A percentile compares a stretch with the other conserved stretches of the same genome.
phyloP scores from a whole-genome alignment of 2,329 filamentous ascomycete genomes.

The Cladophialophora yegresii region DNA sequence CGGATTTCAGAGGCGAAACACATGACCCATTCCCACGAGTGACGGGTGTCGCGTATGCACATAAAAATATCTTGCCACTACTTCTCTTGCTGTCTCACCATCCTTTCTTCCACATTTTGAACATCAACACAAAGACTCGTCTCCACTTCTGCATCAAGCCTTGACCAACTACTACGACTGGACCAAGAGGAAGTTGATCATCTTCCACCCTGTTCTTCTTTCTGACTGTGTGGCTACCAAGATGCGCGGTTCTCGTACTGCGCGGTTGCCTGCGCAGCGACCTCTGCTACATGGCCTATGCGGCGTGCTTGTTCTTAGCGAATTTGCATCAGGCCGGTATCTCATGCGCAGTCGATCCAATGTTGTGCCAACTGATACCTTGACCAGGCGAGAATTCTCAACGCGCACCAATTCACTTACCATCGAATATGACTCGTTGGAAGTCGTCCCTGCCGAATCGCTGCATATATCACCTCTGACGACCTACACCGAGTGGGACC shows the following conservation, averaged over 20 bases:
- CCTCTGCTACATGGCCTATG: neutral
- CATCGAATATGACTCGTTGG: neutral
- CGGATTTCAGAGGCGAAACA: neutral
- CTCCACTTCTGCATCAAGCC: neutral
- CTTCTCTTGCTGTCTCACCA: neutral
- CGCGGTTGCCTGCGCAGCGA: neutral
- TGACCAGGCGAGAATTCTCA: constrained; percentile 6
- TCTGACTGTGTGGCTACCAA: neutral
- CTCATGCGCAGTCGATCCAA: neutral
- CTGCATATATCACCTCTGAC: constrained; percentile 1
- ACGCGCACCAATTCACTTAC: constrained; percentile 8
- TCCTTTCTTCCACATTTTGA: neutral
- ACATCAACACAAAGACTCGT: neutral
- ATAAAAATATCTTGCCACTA: neutral
- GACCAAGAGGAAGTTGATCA: neutral
- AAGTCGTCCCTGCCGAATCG: neutral
- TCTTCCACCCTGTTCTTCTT: neutral
- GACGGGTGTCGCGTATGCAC: neutral
- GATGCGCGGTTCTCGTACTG: neutral
- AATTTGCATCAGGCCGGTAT: neutral
- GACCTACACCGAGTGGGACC: neutral
- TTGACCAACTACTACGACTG: neutral
- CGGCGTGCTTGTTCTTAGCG: neutral
- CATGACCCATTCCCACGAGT: neutral
- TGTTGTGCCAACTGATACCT: neutral